Percentiles rank a stretch among this genome's conserved stretches.
These are phyloP conservation scores for Alternaria longipes DNA, from an alignment of 2,329 filamentous ascomycete genomes.

Conservation along the genomic window DNA sequence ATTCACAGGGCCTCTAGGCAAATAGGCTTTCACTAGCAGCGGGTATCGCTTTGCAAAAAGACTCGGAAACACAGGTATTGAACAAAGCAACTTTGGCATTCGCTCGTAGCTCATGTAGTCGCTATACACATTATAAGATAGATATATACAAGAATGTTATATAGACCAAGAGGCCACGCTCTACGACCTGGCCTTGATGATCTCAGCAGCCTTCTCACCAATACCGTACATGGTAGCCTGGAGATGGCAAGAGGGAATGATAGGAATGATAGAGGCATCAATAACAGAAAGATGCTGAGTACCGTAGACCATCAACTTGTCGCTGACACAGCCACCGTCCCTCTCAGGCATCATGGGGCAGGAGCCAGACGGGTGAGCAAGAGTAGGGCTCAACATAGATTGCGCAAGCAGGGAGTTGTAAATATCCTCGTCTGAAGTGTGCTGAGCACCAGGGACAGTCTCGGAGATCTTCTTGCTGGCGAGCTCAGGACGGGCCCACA, in stretches of 20 bases:
- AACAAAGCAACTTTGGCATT: background rate
- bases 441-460: conserved; percentile 33
- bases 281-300: conserved; percentile 37
- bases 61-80: background rate
- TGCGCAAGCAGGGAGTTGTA: conserved; percentile 29
- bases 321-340: conserved; percentile 39
- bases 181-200: conserved; percentile 37
- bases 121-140: conserved; percentile 1
- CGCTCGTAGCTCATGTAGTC: background rate
- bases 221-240: conserved; percentile 46
- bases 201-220: conserved; percentile 47
- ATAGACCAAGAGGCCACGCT: background rate
- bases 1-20: background rate
- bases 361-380: conserved; percentile 44
- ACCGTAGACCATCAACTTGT: conserved; percentile 44
- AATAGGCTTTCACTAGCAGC: background rate
- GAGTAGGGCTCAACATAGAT: conserved; percentile 33
- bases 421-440: conserved; percentile 35
- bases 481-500: conserved; percentile 40
- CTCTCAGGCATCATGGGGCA: conserved; percentile 41
- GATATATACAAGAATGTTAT: conserved; percentile 11
- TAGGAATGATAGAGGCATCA: conserved; percentile 45
- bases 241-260: conserved; percentile 42
- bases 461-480: conserved; percentile 33
- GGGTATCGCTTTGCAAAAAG: background rate